Percentiles rank a stretch among this genome's conserved stretches.
These are phyloP conservation scores for Trypanosoma congolense DNA, from an alignment of 208 protist species.

Conservation along the genomic window DNA sequence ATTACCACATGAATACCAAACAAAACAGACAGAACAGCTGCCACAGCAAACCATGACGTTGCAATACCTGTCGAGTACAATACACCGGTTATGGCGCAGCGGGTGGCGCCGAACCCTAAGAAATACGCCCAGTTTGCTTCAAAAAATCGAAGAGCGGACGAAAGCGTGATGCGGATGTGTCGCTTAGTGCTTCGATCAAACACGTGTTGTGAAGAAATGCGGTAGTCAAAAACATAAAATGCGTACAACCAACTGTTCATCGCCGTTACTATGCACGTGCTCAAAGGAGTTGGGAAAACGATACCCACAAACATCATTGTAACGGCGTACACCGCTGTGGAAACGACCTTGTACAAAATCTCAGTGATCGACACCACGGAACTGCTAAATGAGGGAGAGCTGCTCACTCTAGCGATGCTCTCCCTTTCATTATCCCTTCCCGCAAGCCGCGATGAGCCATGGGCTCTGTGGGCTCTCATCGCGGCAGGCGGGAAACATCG, in stretches of 20 bases:
- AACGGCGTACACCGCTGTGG: slow-evolving; percentile 47
- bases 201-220: slow-evolving; percentile 29
- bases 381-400: slow-evolving; percentile 5
- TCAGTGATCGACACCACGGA: slow-evolving; percentile 31
- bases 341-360: slow-evolving; percentile 47
- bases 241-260: slow-evolving; percentile 62
- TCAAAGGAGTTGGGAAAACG: slow-evolving; percentile 14
- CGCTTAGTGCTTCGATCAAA: slow-evolving; percentile 7
- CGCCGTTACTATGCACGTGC: slow-evolving; percentile 21
- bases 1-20: slow-evolving; percentile 56
- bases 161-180: slow-evolving; percentile 13
- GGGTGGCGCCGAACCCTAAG: slow-evolving; percentile 44
- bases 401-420: no score
- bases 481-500: slow-evolving; percentile 1
- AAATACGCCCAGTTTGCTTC: slow-evolving; percentile 60
- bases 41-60: slow-evolving; percentile 27
- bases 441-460: background rate
- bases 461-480: background rate
- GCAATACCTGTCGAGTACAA: slow-evolving; percentile 20
- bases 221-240: slow-evolving; percentile 77
- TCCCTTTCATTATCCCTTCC: background rate
- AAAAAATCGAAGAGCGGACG: slow-evolving; percentile 45
- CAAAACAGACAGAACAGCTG: slow-evolving; percentile 45
- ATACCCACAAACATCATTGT: slow-evolving; percentile 13
- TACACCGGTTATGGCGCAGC: slow-evolving; percentile 28